These are phyloP conservation scores for Metrosideros polymorpha DNA, from an alignment of 441 rosid species.

Conservation along the genomic window DNA sequence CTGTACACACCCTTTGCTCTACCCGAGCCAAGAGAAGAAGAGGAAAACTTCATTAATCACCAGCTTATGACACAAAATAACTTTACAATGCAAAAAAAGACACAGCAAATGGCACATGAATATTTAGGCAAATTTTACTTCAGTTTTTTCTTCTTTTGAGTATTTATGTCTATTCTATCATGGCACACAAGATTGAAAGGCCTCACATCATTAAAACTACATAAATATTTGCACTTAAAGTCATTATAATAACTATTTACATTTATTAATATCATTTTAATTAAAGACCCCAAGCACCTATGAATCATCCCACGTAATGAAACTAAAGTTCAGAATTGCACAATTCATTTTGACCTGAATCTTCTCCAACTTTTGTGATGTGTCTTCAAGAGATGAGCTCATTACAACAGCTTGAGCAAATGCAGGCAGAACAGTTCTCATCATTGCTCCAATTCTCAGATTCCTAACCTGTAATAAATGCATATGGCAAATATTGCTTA, in stretches of 20 bases:
- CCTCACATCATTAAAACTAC: not conserved
- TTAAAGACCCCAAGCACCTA: not conserved
- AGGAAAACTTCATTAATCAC: not conserved
- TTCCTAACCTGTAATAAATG: slow-evolving; percentile 48
- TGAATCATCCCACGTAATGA: not conserved
- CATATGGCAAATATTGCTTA: not conserved
- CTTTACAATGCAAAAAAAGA: not conserved
- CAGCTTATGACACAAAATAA: not conserved
- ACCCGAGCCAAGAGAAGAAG: not conserved
- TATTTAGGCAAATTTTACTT: not conserved
- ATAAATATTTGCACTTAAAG: not conserved
- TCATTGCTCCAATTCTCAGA: slow-evolving; percentile 89
- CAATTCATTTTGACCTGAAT: slow-evolving; percentile 37
- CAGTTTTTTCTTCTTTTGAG: not conserved
- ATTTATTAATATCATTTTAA: not conserved
- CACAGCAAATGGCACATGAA: not conserved
- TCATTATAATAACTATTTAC: not conserved
- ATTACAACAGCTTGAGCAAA: slow-evolving; percentile 70
- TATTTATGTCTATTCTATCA: not conserved
- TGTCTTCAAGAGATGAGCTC: slow-evolving; percentile 40
- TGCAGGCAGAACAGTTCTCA: slow-evolving; percentile 83
- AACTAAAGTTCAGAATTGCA: not conserved
- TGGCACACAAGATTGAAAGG: not conserved
- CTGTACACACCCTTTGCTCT: not conserved
- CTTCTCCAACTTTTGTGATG: slow-evolving; percentile 37